Evolutionary conservation across 1,284 basidiomycete species (phyloP).

Genomic region (Cerioporus squamosus): DNA sequence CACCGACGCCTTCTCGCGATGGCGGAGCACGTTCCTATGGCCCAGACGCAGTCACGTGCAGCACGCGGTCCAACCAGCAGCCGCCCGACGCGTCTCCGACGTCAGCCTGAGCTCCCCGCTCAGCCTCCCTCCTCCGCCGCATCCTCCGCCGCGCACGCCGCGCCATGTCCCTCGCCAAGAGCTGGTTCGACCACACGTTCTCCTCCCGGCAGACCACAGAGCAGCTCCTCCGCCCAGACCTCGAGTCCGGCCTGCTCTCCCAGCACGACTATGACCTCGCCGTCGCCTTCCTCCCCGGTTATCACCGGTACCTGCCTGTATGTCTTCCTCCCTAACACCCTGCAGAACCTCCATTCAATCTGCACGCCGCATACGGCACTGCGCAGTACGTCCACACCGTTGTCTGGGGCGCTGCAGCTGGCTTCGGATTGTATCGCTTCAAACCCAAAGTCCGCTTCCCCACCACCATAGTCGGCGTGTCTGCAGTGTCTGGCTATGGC

Average conservation of each 20-base stretch:
- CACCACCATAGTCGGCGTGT: constrained; percentile 13
- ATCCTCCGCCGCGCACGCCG: background rate
- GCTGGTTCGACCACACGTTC: constrained; percentile 48
- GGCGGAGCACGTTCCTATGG: constrained; percentile 12
- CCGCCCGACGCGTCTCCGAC: constrained; percentile 2
- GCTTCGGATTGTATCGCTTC: constrained; percentile 13
- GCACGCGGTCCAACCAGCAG: constrained; percentile 15
- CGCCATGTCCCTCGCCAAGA: constrained; percentile 21
- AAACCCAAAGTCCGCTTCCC: constrained; percentile 19
- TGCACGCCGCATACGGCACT: background rate
- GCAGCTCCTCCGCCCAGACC: constrained; percentile 59
- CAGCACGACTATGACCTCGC: constrained; percentile 59
- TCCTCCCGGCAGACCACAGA: constrained; percentile 37
- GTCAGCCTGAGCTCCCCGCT: too few relatives aligned
- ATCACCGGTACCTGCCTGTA: constrained; percentile 47
- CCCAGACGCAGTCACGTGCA: constrained; percentile 23
- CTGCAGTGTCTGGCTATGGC: constrained; percentile 21
- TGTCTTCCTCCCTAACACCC: constrained; percentile 24
- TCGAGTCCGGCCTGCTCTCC: constrained; percentile 57
- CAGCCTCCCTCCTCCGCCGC: background rate
- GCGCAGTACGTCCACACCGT: constrained; percentile 29
- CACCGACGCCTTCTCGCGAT: background rate
- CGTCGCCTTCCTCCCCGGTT: constrained; percentile 51
- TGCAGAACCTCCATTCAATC: background rate
- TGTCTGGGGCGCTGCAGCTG: constrained; percentile 18